A percentile compares a stretch with the other conserved stretches of the same genome.
Evolutionary conservation across 1,139 yeast species (phyloP).

Genomic region (Debaryomyces subglobosus): DNA sequence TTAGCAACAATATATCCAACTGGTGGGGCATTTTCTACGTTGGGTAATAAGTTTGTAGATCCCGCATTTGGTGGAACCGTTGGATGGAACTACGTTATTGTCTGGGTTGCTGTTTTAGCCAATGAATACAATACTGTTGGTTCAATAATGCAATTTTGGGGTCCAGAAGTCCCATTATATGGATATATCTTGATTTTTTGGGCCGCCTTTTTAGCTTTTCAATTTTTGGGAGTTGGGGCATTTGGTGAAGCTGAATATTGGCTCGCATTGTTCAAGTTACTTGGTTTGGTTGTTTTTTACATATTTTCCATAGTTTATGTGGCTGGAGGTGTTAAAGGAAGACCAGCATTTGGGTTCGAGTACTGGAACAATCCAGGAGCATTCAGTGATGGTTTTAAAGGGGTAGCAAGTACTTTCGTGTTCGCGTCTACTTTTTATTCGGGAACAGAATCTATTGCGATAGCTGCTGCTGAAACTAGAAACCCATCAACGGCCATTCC

Average conservation of each 20-base stretch:
- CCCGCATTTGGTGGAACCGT: conserved; percentile 62
- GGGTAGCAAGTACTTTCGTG: conserved; percentile 71
- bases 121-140: conserved; percentile 62
- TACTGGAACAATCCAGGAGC: conserved; percentile 58
- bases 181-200: conserved; percentile 62
- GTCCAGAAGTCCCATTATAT: conserved; percentile 60
- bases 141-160: conserved; percentile 59
- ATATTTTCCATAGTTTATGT: conserved; percentile 61
- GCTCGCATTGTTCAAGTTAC: conserved; percentile 59
- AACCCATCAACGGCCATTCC: conserved; percentile 61
- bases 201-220: conserved; percentile 55
- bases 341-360: conserved; percentile 54
- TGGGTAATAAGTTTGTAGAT: conserved; percentile 56
- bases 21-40: conserved; percentile 58
- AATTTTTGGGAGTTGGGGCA: conserved; percentile 56
- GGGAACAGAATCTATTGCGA: conserved; percentile 61
- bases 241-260: conserved; percentile 74
- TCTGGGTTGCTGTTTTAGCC: conserved; percentile 63
- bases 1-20: conserved; percentile 54
- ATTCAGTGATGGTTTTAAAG: conserved; percentile 59
- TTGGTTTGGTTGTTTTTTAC: conserved; percentile 60
- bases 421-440: conserved; percentile 65
- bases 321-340: conserved; percentile 65
- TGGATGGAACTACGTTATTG: conserved; percentile 65
- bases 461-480: conserved; percentile 59